These are phyloP conservation scores for Aspergillus sp. DNA, from an alignment of 2,329 filamentous ascomycete genomes.

Conservation along the genomic window DNA sequence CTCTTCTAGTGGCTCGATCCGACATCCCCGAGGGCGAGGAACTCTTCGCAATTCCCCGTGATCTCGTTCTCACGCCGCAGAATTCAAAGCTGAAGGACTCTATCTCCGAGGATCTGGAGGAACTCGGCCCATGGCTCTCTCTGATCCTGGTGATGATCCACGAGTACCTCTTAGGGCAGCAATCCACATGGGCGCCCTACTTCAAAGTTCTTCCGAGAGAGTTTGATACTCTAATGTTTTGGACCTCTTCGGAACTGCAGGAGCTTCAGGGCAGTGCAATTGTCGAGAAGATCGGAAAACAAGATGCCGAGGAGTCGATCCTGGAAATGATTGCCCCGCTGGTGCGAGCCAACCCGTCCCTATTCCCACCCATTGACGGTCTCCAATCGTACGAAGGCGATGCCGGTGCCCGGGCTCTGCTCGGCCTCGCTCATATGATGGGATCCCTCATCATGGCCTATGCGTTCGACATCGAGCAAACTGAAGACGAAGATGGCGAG, in stretches of 20 bases:
- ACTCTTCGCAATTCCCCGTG: constrained; percentile 70
- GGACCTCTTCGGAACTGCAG: constrained; percentile 59
- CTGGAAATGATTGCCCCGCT: constrained; percentile 47
- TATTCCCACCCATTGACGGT: constrained; percentile 32
- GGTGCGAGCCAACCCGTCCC: constrained; percentile 29
- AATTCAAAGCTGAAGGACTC: constrained; percentile 58
- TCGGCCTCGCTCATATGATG: constrained; percentile 63
- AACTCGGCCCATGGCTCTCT: constrained; percentile 44
- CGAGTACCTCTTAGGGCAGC: constrained; percentile 52
- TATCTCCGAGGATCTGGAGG: constrained; percentile 47
- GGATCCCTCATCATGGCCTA: constrained; percentile 88
- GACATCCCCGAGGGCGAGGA: constrained; percentile 66
- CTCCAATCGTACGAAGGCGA: constrained; percentile 34
- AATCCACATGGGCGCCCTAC: constrained; percentile 68
- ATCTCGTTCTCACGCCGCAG: constrained; percentile 59
- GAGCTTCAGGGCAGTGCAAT: constrained; percentile 70
- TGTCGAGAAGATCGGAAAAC: constrained; percentile 65
- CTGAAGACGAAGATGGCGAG: constrained; percentile 50
- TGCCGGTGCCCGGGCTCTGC: constrained; percentile 37
- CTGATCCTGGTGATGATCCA: constrained; percentile 74
- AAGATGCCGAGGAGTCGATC: constrained; percentile 62
- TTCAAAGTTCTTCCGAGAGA: constrained; percentile 60
- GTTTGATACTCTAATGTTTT: constrained; percentile 89
- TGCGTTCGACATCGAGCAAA: constrained; percentile 67
- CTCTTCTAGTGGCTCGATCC: constrained; percentile 52